Percentiles rank a stretch among this genome's conserved stretches.
Conservation (phyloP, 2,329 filamentous ascomycete species). For the Cytospora piceicola region DNA sequence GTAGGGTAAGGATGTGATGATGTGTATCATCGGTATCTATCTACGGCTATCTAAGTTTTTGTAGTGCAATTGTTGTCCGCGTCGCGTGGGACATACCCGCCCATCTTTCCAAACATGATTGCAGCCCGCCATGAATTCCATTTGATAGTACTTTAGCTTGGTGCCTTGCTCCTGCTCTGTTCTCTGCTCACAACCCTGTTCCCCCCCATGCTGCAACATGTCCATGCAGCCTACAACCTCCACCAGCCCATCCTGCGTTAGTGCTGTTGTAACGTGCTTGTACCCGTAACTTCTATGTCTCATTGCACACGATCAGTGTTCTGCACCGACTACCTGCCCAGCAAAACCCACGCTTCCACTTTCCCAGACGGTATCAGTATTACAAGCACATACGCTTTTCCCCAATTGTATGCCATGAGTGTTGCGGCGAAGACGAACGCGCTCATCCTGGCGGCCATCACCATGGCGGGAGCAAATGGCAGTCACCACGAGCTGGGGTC, state of each 20-base stretch:
- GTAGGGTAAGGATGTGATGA: constrained; percentile 23
- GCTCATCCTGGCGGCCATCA: neutral
- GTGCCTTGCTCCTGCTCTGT: neutral
- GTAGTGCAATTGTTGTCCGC: constrained; percentile 3
- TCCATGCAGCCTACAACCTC: neutral
- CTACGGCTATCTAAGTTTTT: constrained; percentile 30
- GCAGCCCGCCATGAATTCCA: neutral
- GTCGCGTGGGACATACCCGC: constrained; percentile 10
- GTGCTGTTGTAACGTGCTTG: neutral
- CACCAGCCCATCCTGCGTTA: neutral
- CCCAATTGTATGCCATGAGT: neutral
- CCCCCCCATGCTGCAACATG: neutral
- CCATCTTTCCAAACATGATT: constrained; percentile 2
- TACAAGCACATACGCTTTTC: neutral
- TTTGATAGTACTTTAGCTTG: constrained; percentile 7
- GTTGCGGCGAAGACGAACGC: neutral
- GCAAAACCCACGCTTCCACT: neutral
- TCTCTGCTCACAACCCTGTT: neutral
- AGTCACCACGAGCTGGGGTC: neutral
- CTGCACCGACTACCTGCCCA: neutral
- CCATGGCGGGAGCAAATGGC: neutral
- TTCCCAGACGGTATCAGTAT: neutral
- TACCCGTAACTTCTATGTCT: neutral
- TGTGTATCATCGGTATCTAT: constrained; percentile 32
- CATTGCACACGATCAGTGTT: neutral